A percentile compares a stretch with the other conserved stretches of the same genome.
Evolutionary conservation across 1,284 basidiomycete species (phyloP).

Genomic region (Cystobasidium slooffiae): DNA sequence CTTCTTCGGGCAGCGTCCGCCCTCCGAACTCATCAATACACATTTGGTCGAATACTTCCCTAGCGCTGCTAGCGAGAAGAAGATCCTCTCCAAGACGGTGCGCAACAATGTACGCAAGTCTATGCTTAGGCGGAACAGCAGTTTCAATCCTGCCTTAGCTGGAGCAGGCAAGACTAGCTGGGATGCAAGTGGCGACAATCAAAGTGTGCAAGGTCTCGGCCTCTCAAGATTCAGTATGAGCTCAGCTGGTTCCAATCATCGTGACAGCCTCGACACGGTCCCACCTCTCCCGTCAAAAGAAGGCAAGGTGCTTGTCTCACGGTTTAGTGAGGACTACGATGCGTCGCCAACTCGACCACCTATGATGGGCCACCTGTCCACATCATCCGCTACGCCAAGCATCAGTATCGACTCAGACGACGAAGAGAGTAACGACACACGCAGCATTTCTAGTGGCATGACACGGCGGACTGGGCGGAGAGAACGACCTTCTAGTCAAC

Average conservation of each 20-base stretch:
- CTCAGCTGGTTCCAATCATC: constrained; percentile 65
- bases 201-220: constrained; percentile 48
- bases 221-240: constrained; percentile 70
- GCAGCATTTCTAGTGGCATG: constrained; percentile 32
- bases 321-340: constrained; percentile 43
- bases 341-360: constrained; percentile 16
- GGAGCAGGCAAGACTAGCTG: constrained; percentile 47
- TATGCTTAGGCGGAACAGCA: constrained; percentile 47
- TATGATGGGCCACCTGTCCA: constrained; percentile 16
- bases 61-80: constrained; percentile 73
- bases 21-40: constrained; percentile 94
- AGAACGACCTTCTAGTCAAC: constrained; percentile 30
- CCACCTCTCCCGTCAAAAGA: constrained; percentile 40
- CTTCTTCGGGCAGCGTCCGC: constrained; percentile 97
- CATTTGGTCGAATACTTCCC: constrained; percentile 97
- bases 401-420: constrained; percentile 41
- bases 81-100: constrained; percentile 76
- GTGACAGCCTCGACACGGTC: constrained; percentile 34
- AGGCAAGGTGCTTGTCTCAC: constrained; percentile 13
- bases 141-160: constrained; percentile 27
- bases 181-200: constrained; percentile 45
- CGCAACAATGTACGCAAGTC: constrained; percentile 71
- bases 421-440: constrained; percentile 27
- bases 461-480: constrained; percentile 16
- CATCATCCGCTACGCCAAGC: constrained; percentile 39